Percentiles rank a stretch among this genome's conserved stretches.
Conservation (phyloP, 2,329 filamentous ascomycete genomes). For the Nannizzia gypsea region DNA sequence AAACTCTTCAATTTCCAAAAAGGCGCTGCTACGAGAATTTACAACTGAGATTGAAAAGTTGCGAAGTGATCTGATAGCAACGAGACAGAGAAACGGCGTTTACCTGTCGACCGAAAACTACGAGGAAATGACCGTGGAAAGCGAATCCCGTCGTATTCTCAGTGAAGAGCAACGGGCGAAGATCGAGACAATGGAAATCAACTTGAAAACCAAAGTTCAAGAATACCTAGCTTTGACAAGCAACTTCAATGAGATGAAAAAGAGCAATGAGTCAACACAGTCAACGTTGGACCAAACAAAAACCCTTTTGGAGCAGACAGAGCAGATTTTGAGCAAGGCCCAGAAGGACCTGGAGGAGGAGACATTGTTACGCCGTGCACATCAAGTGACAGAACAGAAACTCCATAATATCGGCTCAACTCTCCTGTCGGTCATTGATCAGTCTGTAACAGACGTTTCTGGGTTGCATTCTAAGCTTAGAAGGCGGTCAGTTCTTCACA, state of each 20-base stretch:
- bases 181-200: constrained; percentile 83
- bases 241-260: constrained; percentile 77
- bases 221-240: constrained; percentile 79
- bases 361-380: constrained; percentile 64
- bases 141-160: constrained; percentile 80
- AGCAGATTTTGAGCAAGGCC: constrained; percentile 68
- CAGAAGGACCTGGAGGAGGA: constrained; percentile 68
- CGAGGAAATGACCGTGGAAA: constrained; percentile 83
- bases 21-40: constrained; percentile 80
- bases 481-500: constrained; percentile 72
- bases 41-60: constrained; percentile 87
- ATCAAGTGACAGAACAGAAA: constrained; percentile 70
- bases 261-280: constrained; percentile 71
- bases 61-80: constrained; percentile 86
- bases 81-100: constrained; percentile 85
- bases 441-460: constrained; percentile 67
- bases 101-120: constrained; percentile 82
- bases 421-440: constrained; percentile 64
- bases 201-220: constrained; percentile 84
- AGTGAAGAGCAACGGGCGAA: constrained; percentile 86
- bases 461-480: constrained; percentile 76
- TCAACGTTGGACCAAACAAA: constrained; percentile 65
- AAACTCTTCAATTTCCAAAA: constrained; percentile 85
- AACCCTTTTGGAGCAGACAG: constrained; percentile 72
- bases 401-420: constrained; percentile 61